These are phyloP conservation scores for Xylaria longipes DNA, from an alignment of 495 filamentous ascomycete genomes.

Conservation along the genomic window DNA sequence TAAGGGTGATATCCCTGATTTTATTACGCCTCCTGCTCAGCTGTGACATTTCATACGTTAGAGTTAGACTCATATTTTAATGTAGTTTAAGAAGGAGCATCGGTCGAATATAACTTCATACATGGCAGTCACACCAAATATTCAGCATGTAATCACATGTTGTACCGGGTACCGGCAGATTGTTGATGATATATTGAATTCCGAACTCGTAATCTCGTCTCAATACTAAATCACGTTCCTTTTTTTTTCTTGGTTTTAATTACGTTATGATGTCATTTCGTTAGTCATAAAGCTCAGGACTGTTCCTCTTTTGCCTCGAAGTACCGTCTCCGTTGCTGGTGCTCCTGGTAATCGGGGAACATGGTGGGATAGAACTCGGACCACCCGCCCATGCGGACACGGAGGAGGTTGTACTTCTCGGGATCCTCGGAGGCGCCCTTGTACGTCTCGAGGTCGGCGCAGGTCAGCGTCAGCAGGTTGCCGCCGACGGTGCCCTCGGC, in stretches of 20 bases:
- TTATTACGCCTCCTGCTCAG: background rate
- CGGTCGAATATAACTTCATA: background rate
- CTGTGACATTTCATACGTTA: too few species aligned
- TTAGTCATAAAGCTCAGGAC: background rate
- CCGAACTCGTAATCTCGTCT: background rate
- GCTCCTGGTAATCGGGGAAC: constrained; percentile 29
- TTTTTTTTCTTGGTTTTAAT: background rate
- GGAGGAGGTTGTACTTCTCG: constrained; percentile 27
- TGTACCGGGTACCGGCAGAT: background rate
- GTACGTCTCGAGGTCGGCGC: constrained; percentile 27
- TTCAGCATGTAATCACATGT: background rate
- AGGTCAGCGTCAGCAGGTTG: constrained; percentile 27
- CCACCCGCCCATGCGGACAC: constrained; percentile 29
- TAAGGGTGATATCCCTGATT: background rate
- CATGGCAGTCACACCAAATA: background rate
- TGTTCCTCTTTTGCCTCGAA: constrained; percentile 13
- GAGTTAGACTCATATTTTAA: too few species aligned
- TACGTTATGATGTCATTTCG: background rate
- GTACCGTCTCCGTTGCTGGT: constrained; percentile 26
- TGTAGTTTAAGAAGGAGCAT: background rate
- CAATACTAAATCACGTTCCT: background rate
- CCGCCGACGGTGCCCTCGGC: constrained; percentile 23
- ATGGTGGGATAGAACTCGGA: constrained; percentile 29
- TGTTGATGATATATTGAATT: background rate
- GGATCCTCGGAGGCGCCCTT: constrained; percentile 23